Conservation (phyloP, 768 basidiomycete species). For the Xerocomellus dryophilus region DNA sequence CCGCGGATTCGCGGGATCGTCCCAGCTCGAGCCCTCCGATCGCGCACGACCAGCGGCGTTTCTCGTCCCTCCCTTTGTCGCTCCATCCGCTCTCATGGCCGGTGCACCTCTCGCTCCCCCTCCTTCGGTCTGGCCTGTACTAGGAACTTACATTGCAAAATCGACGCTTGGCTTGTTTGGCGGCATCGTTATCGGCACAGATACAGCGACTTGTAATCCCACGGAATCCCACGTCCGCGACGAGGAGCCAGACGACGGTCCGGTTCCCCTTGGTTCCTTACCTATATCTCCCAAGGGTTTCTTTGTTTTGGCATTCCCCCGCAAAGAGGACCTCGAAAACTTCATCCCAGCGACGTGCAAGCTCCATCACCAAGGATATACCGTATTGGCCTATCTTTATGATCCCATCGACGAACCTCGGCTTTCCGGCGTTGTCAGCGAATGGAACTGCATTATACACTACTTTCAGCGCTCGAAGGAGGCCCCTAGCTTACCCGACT, state of each 20-base stretch:
- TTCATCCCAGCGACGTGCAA: slow-evolving; percentile 38
- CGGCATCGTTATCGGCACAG: slow-evolving; percentile 36
- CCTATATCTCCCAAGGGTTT: slow-evolving; percentile 15
- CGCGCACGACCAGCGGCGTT: slow-evolving; percentile 42
- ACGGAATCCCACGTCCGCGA: background rate
- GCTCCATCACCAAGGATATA: slow-evolving; percentile 32
- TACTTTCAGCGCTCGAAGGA: slow-evolving; percentile 17
- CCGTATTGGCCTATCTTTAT: slow-evolving; percentile 33
- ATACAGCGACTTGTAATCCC: background rate
- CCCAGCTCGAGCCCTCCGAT: slow-evolving; percentile 32
- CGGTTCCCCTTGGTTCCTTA: no score
- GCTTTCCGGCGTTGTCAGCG: slow-evolving; percentile 4
- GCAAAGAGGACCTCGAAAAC: slow-evolving; percentile 31
- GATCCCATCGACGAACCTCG: slow-evolving; percentile 3
- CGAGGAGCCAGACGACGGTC: background rate
- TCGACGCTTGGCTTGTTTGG: slow-evolving; percentile 33
- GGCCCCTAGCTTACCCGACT: slow-evolving; percentile 20
- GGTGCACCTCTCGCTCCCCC: slow-evolving; percentile 15
- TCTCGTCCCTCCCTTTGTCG: slow-evolving; percentile 61
- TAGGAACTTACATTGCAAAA: slow-evolving; percentile 27
- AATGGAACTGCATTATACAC: slow-evolving; percentile 15
- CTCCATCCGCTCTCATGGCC: slow-evolving; percentile 33
- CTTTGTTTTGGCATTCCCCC: slow-evolving; percentile 38
- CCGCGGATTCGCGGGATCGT: slow-evolving; percentile 28
- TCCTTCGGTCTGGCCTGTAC: slow-evolving; percentile 24